phyloP scores from a whole-genome alignment of 805 yeast genomes.

The Candida boidinii region DNA sequence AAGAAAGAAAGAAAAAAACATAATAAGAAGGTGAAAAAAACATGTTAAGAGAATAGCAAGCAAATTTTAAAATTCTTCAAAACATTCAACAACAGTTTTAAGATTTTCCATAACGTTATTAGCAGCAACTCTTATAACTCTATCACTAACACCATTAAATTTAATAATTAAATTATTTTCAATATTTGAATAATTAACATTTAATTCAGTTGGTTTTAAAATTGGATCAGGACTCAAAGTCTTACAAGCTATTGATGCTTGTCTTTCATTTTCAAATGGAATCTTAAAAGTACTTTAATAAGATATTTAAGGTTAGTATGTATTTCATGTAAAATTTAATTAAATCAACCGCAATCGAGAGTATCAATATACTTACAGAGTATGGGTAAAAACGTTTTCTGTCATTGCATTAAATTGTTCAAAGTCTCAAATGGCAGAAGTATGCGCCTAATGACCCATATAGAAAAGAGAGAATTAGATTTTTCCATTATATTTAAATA shows the following conservation, averaged over 20 bases:
- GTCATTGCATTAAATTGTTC: not conserved
- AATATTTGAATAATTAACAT: constrained; percentile 32
- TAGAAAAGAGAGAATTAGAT: too few relatives aligned
- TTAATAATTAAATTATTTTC: constrained; percentile 30
- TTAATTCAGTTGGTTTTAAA: constrained; percentile 60
- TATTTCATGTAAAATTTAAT: not conserved
- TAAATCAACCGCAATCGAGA: constrained; percentile 1
- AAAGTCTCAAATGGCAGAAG: not conserved
- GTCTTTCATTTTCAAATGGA: constrained; percentile 53
- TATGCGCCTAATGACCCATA: too few relatives aligned
- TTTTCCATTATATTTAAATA: too few relatives aligned
- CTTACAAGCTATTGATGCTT: constrained; percentile 56
- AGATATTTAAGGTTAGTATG: not conserved
- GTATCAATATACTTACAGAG: constrained; percentile 6
- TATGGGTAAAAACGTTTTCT: constrained; percentile 4
- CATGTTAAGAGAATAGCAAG: too few relatives aligned
- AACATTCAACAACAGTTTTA: constrained; percentile 69
- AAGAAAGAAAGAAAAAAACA: too few relatives aligned
- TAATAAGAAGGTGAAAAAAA: too few relatives aligned
- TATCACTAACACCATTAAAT: constrained; percentile 58
- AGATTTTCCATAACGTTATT: constrained; percentile 72
- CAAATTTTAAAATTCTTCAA: constrained; percentile 72
- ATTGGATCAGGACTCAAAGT: constrained; percentile 73
- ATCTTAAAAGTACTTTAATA: constrained; percentile 34
- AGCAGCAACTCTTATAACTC: constrained; percentile 77